Base-by-base conservation (phyloP, 73 alveolate genomes). In the Paramecium bursaria region DNA sequence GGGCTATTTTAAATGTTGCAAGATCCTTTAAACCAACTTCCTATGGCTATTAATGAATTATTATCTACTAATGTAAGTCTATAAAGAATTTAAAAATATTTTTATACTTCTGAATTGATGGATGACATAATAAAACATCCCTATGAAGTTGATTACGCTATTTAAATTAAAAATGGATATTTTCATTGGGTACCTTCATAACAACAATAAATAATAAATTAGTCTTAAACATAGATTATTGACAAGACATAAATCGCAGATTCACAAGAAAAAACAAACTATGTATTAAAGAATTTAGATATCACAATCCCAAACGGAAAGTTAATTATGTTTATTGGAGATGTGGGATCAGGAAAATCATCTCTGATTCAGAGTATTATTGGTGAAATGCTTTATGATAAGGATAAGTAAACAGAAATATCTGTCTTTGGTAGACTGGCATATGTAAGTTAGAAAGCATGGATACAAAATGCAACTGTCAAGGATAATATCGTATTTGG, bases 401-500 rank as follows among this genome's bases (percentile, higher is more conserved):
- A 33, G 14, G 75, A 52, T 25, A 35, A 35, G 17, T 22, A 26
- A 17, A 53, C 82, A 21, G 42, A 54, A 39, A 30, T 67, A 30
- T 39, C 29, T 1, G 11, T 33, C 2, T 21, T 26, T 13, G 86
- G 82, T 0, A 35, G 74, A 14, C 48, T 79, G 44, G 88, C 88
- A 3, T 79, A 79, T 52, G 88, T 79, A n/a, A 73, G 75, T 13
- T n/a, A 79, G 30, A 73, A 79, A 42, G 48, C 73, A 22, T 79
- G 75, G 53, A 79, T 79, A 27, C 44, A 53, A 61, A 53, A 61
- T 44, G 31, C 50, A 22, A 79, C 88, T 9, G 88, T 79, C 10
- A 86, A 50, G 55, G 95, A 93, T 61, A 93, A 93, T 74, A 90
- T 93, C 67, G 50, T 93, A 49, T 90, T 92, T 87, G 90, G 92